Conservation (phyloP, 2,329 filamentous ascomycete genomes). For the Verticillium dahliae region DNA sequence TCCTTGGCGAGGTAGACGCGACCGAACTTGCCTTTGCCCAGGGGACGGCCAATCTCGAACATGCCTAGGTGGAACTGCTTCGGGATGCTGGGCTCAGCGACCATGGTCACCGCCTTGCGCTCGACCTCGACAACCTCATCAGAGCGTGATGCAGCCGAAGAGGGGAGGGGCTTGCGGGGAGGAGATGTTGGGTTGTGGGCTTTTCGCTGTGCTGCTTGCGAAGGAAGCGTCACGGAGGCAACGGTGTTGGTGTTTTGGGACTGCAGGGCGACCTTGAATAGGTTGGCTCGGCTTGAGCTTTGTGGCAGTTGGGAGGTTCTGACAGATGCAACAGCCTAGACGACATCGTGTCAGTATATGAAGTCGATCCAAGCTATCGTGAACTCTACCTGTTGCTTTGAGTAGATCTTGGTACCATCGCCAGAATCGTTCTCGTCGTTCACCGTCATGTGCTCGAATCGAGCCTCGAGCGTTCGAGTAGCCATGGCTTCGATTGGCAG, state of each 20-base stretch:
- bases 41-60: constrained; percentile 85
- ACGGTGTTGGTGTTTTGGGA: constrained; percentile 64
- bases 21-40: constrained; percentile 84
- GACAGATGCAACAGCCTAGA: constrained; percentile 30
- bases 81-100: constrained; percentile 49
- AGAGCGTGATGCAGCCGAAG: constrained; percentile 29
- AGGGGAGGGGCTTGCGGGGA: constrained; percentile 40
- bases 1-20: constrained; percentile 81
- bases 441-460: constrained; percentile 84
- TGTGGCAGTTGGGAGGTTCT: constrained; percentile 38
- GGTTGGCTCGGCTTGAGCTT: constrained; percentile 63
- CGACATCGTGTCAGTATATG: constrained; percentile 6
- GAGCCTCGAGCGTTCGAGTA: constrained; percentile 71
- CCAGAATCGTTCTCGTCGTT: constrained; percentile 75
- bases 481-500: constrained; percentile 47
- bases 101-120: constrained; percentile 42
- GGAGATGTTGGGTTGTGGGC: constrained; percentile 41
- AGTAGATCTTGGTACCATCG: constrained; percentile 47
- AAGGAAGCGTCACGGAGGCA: constrained; percentile 60
- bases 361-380: background rate
- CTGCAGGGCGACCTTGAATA: constrained; percentile 81
- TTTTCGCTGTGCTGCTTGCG: constrained; percentile 56
- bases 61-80: constrained; percentile 81
- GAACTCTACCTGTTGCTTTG: constrained; percentile 67
- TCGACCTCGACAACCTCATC: constrained; percentile 46